A percentile compares a stretch with the other conserved stretches of the same genome.
Conservation (phyloP, 2,329 filamentous ascomycete species). For the Trichoderma harzianum region DNA sequence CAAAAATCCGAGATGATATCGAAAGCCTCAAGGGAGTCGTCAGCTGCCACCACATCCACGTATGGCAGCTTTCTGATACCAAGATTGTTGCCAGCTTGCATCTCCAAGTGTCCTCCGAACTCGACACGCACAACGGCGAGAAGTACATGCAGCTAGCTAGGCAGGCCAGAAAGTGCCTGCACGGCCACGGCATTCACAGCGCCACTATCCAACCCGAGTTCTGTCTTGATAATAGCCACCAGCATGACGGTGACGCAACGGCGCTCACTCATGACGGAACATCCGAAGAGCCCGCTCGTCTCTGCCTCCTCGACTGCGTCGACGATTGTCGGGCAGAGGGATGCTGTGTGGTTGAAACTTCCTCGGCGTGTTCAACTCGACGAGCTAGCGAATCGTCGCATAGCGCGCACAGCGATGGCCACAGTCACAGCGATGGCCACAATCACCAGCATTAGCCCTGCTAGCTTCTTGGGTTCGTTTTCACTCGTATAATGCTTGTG, state of each 20-base stretch:
- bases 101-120: constrained; percentile 86
- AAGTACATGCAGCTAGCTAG: constrained; percentile 89
- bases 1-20: constrained; percentile 91
- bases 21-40: constrained; percentile 78
- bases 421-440: background rate
- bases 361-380: constrained; percentile 36
- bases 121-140: constrained; percentile 72
- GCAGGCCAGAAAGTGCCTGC: constrained; percentile 80
- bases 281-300: constrained; percentile 29
- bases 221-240: constrained; percentile 50
- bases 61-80: constrained; percentile 95
- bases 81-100: constrained; percentile 93
- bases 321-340: constrained; percentile 36
- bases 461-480: background rate
- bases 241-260: constrained; percentile 36
- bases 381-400: constrained; percentile 35
- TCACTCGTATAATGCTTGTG: background rate
- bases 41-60: constrained; percentile 92
- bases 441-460: constrained; percentile 9
- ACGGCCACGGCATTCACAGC: constrained; percentile 94
- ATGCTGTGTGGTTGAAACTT: constrained; percentile 33
- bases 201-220: constrained; percentile 97
- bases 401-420: constrained; percentile 11
- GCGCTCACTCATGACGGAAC: constrained; percentile 37
- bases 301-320: constrained; percentile 49